A percentile compares a stretch with the other conserved stretches of the same genome.
Evolutionary conservation across 805 yeast genomes (phyloP).

Genomic region (Starmerella stellata): DNA sequence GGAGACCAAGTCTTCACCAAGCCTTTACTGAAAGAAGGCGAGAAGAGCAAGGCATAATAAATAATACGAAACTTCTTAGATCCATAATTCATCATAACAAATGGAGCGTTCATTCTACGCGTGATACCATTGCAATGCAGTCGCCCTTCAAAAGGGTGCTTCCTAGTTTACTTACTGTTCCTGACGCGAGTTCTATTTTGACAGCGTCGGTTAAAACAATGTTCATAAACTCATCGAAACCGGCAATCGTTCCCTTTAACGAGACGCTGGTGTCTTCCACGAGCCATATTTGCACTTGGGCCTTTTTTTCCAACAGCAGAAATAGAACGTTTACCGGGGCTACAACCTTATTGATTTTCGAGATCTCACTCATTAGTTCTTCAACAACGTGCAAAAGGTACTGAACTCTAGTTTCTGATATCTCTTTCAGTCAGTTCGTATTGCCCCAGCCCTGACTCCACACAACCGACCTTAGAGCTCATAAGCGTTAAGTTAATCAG

Average conservation of each 20-base stretch:
- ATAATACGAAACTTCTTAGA: no score
- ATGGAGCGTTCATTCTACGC: not conserved
- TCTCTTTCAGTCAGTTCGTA: no score
- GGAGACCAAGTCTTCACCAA: conserved; percentile 18
- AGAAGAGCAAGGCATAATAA: not conserved
- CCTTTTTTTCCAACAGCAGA: conserved; percentile 66
- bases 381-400: no score
- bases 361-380: no score
- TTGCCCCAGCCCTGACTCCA: no score
- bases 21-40: not conserved
- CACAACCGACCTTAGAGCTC: no score
- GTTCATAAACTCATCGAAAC: conserved; percentile 97
- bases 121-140: conserved; percentile 58
- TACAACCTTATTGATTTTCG: conserved; percentile 29
- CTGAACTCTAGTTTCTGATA: no score
- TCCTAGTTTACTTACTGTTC: conserved; percentile 27
- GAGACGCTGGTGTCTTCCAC: conserved; percentile 65
- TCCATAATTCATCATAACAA: no score
- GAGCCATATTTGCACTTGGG: conserved; percentile 69
- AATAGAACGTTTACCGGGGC: conserved; percentile 89
- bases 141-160: conserved; percentile 78
- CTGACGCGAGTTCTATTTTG: conserved; percentile 44
- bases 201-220: conserved; percentile 41
- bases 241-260: conserved; percentile 63
- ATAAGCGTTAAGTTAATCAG: no score